Base-by-base conservation (phyloP, 805 yeast genomes). In the Cyberlindnera japonica region DNA sequence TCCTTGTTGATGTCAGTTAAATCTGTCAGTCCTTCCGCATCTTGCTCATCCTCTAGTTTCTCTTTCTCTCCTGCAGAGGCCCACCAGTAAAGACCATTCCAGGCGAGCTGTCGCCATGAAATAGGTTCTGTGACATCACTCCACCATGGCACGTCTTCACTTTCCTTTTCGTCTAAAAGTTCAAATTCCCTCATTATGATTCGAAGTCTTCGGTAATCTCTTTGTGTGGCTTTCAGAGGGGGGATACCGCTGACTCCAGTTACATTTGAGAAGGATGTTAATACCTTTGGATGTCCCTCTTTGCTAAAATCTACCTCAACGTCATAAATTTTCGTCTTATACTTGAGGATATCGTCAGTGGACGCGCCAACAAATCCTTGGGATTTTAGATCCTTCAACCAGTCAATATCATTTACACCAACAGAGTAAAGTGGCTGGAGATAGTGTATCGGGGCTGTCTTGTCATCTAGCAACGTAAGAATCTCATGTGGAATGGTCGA, bases 21-120 rank as follows among this genome's bases (percentile, higher is more conserved):
- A 4, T 48, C 54, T 7, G 49, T 50, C 13, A 61, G 48, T 1
- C 63, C 69, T 14, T 72, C 77, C 15, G 64, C 43, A 22, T 62
- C 67, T 25, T 58, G 61, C 29, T 71, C 73, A 21, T 64, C 67
- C 33, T 65, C 63, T 16, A 62, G 55, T 18, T 58, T 59, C 13
- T 67, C 65, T 29, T 71, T 68, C 44, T 80, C 83, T 8, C 93
- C 95, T 1, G 93, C 91, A 22, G 84, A 74, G 3, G 95, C 95
- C 88, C 91, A 85, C 93, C 93, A 85, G 16, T 83, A 65, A 43
- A 84, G 72, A 1, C 89, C 89, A 39, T 74, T 68, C 84, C 85
- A 80, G 1, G 80, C 64, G 29, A 74, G 65, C 49, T 78, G 81
- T 39, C 68, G 66, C 74, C 84, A 71, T 2, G 83, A 69, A 17